Percentiles rank a stretch among this genome's conserved stretches.
Evolutionary conservation across 78 protist genomes (phyloP).

Genomic region (Abeoforma whisleri): DNA sequence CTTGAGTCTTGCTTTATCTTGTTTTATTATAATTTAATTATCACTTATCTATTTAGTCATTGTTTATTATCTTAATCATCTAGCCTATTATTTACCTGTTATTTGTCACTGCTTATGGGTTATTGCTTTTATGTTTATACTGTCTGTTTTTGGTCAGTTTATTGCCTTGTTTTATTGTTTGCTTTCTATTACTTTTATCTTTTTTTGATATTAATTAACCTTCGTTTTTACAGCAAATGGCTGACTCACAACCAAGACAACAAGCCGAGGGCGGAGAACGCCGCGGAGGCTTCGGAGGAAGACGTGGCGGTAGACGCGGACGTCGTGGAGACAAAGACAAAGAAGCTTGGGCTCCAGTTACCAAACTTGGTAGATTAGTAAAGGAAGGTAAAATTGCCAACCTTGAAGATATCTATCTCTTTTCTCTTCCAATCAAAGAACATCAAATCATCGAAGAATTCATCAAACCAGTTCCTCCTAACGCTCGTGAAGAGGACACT

Average conservation of each 20-base stretch:
- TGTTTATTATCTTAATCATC: too few relatives aligned
- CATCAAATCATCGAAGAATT: slow-evolving; percentile 90
- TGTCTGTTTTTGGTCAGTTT: too few relatives aligned
- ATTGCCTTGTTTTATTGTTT: too few relatives aligned
- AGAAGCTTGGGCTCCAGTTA: slow-evolving; percentile 92
- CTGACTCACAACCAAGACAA: neutral
- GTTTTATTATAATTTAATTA: too few relatives aligned
- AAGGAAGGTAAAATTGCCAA: slow-evolving; percentile 68
- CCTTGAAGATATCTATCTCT: slow-evolving; percentile 94
- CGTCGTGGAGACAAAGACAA: slow-evolving; percentile 64
- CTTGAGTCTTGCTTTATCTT: too few relatives aligned
- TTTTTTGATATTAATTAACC: neutral
- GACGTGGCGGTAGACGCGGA: slow-evolving; percentile 69
- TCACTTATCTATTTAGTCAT: too few relatives aligned
- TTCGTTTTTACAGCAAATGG: neutral
- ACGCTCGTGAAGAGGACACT: neutral
- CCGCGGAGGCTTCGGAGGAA: slow-evolving; percentile 61
- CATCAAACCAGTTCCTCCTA: slow-evolving; percentile 38
- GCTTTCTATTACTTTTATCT: neutral
- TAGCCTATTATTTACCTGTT: too few relatives aligned
- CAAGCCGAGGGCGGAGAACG: slow-evolving; percentile 17
- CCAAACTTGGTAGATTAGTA: slow-evolving; percentile 99
- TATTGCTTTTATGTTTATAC: too few relatives aligned
- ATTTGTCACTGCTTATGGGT: too few relatives aligned
- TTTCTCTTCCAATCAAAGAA: slow-evolving; percentile 99